Conservation (phyloP, 768 basidiomycete genomes). For the Mycena kentingensis region DNA sequence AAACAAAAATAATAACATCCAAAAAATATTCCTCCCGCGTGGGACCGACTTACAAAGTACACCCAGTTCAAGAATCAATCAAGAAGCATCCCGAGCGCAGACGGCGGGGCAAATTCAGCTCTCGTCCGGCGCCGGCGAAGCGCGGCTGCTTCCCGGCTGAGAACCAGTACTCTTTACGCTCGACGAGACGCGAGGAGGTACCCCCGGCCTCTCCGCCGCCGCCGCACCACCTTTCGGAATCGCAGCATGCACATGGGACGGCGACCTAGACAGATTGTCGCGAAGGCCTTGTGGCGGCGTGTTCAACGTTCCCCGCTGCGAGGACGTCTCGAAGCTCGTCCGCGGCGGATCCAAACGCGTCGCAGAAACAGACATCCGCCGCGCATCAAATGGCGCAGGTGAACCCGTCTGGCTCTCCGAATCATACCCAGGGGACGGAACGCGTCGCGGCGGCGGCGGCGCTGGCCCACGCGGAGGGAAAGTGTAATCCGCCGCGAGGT, state of each 20-base stretch:
- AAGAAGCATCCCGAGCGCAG: not conserved
- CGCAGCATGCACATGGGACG: constrained; percentile 21
- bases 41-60: no score
- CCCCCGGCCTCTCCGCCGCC: constrained; percentile 20
- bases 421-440: constrained; percentile 20
- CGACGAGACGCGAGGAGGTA: constrained; percentile 6
- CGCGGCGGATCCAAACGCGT: constrained; percentile 50
- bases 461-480: constrained; percentile 44
- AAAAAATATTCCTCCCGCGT: no score
- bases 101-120: constrained; percentile 11
- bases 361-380: constrained; percentile 52
- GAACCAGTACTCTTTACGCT: not conserved
- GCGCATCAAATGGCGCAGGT: constrained; percentile 51
- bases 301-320: constrained; percentile 25
- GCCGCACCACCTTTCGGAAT: no score
- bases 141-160: constrained; percentile 12
- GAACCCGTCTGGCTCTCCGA: constrained; percentile 47
- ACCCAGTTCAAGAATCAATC: no score
- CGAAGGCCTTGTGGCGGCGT: constrained; percentile 38
- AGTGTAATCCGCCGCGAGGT: constrained; percentile 42
- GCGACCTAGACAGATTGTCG: constrained; percentile 30
- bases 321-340: constrained; percentile 29
- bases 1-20: not conserved
- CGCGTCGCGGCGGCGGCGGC: not conserved
- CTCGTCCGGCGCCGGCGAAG: constrained; percentile 34